A percentile compares a stretch with the other conserved stretches of the same genome.
Evolutionary conservation across 108 stramenopile genomes (phyloP).

Genomic region (Nitzschia sp.): DNA sequence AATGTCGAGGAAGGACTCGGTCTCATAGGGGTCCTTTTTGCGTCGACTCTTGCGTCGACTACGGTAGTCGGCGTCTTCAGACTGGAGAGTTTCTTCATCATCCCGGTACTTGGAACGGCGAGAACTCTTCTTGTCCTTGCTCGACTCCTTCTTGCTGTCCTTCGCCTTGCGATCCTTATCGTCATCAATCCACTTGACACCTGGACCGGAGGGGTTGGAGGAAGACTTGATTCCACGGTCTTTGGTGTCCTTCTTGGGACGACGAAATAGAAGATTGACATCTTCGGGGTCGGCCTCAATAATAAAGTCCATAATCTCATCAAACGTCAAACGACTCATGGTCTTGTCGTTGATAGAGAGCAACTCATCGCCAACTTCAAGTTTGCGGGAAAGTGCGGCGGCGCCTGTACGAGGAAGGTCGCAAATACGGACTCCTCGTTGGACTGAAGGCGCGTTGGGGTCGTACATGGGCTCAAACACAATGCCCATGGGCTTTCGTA

Average conservation of each 20-base stretch:
- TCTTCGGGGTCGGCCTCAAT: conserved; percentile 84
- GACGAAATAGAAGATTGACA: conserved; percentile 79
- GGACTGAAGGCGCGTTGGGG: conserved; percentile 59
- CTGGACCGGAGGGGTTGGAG: conserved; percentile 23
- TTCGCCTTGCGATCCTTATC: conserved; percentile 23
- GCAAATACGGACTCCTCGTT: conserved; percentile 81
- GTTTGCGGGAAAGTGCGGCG: conserved; percentile 68
- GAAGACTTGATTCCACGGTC: conserved; percentile 37
- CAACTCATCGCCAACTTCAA: conserved; percentile 82
- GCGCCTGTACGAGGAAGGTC: conserved; percentile 85
- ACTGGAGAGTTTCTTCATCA: conserved; percentile 61
- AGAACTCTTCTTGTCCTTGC: conserved; percentile 29
- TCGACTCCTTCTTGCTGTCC: conserved; percentile 24
- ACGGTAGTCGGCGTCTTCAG: conserved; percentile 45
- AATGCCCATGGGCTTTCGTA: conserved; percentile 88
- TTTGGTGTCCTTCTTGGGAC: conserved; percentile 63
- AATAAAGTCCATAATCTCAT: conserved; percentile 90
- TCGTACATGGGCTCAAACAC: conserved; percentile 88
- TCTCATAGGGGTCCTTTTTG: conserved; percentile 65
- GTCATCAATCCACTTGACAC: conserved; percentile 77
- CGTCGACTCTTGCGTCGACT: conserved; percentile 38
- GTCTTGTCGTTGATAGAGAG: conserved; percentile 85
- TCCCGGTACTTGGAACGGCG: conserved; percentile 26
- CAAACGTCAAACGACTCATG: conserved; percentile 80
- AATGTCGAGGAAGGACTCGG: conserved; percentile 77